Evolutionary conservation across 441 rosid genomes (phyloP).

Genomic region (Bocquillonia castaneifolia): DNA sequence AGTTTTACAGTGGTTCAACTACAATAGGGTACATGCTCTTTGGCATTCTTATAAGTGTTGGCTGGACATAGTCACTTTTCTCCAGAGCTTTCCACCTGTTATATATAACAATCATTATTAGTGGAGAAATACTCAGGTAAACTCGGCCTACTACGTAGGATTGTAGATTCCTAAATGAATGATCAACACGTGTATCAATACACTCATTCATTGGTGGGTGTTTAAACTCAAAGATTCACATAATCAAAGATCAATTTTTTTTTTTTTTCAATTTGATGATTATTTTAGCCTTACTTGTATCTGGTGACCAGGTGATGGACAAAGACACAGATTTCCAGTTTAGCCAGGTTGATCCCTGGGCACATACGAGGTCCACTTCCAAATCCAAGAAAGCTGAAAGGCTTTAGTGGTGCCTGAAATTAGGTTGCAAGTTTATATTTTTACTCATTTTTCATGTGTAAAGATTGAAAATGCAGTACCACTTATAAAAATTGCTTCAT

Average conservation of each 20-base stretch:
- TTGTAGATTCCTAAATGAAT: too few relatives aligned
- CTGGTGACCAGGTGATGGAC: constrained; percentile 54
- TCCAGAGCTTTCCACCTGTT: constrained; percentile 52
- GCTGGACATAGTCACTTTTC: constrained; percentile 53
- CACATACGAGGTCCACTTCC: constrained; percentile 68
- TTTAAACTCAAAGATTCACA: too few relatives aligned
- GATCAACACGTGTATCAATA: too few relatives aligned
- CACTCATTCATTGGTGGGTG: too few relatives aligned
- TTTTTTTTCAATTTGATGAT: neutral
- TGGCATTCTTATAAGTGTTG: constrained; percentile 63
- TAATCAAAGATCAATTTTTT: neutral
- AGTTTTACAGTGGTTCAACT: constrained; percentile 36
- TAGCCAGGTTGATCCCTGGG: constrained; percentile 63
- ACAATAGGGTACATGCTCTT: constrained; percentile 45
- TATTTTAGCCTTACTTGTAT: constrained; percentile 42
- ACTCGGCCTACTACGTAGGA: too few relatives aligned
- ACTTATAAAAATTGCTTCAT: neutral
- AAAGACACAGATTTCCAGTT: constrained; percentile 55
- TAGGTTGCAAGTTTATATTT: neutral
- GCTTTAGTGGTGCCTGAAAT: constrained; percentile 40
- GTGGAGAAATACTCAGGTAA: too few relatives aligned
- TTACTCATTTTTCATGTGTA: neutral
- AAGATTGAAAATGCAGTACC: neutral
- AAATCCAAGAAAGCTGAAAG: constrained; percentile 59
- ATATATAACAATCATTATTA: neutral